These are phyloP conservation scores for Achaetomium macrosporum DNA, from an alignment of 2,329 filamentous ascomycete genomes.

Conservation along the genomic window DNA sequence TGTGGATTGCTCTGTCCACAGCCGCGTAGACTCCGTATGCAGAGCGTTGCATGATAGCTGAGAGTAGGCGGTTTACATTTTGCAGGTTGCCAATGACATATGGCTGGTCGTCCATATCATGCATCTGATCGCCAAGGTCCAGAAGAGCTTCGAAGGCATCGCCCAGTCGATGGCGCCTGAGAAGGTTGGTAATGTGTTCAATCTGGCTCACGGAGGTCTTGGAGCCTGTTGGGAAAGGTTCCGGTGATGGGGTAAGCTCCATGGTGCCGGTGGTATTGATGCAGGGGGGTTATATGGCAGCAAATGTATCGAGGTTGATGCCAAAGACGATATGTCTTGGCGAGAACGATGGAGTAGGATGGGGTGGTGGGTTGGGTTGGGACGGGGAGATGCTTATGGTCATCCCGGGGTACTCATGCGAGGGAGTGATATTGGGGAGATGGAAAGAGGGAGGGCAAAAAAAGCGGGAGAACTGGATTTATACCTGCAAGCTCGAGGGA, in stretches of 20 bases:
- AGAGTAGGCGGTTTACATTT: not conserved
- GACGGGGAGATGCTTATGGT: not conserved
- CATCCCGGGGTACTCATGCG: not conserved
- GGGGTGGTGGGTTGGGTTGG: not conserved
- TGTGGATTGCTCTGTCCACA: constrained; percentile 3
- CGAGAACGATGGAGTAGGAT: not conserved
- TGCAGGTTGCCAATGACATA: not conserved
- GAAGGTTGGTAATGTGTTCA: not conserved
- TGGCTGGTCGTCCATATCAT: not conserved
- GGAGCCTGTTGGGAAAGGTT: not conserved
- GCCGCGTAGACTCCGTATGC: not conserved
- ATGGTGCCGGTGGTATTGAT: not conserved
- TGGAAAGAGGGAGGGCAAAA: not conserved
- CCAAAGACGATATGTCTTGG: constrained; percentile 1
- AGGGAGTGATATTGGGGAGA: not conserved
- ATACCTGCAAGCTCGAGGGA: constrained; percentile 6
- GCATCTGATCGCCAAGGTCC: constrained; percentile 8
- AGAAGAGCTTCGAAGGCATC: constrained; percentile 5
- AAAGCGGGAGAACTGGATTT: constrained; percentile 6
- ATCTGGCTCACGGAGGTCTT: not conserved
- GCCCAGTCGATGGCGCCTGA: not conserved
- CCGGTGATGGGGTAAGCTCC: constrained; percentile 1
- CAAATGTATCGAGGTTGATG: not conserved
- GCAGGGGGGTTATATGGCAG: not conserved
- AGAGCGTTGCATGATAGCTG: not conserved